Evolutionary conservation across 257 asterid species (phyloP).

Genomic region (Salvia splendens): DNA sequence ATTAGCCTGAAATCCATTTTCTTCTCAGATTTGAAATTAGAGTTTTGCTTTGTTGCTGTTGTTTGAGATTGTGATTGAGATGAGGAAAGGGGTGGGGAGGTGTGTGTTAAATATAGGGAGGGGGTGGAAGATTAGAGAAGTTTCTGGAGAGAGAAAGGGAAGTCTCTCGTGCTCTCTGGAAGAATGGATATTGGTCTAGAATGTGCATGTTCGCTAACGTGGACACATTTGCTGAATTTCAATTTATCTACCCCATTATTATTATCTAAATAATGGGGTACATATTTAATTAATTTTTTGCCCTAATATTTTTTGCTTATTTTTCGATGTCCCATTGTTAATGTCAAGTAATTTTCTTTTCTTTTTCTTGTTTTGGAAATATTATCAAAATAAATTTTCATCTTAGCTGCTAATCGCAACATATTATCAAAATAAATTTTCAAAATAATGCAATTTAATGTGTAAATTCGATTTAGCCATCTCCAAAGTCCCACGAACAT

Average conservation of each 20-base stretch:
- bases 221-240: conserved; percentile 8
- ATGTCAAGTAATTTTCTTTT: too few species aligned
- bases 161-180: conserved; percentile 29
- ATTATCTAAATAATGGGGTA: too few species aligned
- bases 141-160: conserved; percentile 30
- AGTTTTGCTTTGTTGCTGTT: too few species aligned
- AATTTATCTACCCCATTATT: too few species aligned
- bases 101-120: conserved; percentile 3
- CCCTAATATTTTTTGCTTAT: too few species aligned
- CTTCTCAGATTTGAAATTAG: background rate
- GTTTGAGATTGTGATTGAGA: background rate
- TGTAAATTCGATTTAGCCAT: too few species aligned
- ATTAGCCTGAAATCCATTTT: conserved; percentile 63
- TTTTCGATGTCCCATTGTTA: background rate
- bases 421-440: too few species aligned
- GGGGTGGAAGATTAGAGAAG: conserved; percentile 29
- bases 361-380: too few species aligned
- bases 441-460: too few species aligned
- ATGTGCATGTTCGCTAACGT: conserved; percentile 20
- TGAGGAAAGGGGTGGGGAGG: background rate
- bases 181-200: conserved; percentile 23
- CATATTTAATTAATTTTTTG: background rate
- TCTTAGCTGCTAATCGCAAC: too few species aligned
- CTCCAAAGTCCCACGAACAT: too few species aligned
- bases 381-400: too few species aligned